A percentile compares a stretch with the other conserved stretches of the same genome.
Evolutionary conservation across 2,329 filamentous ascomycete genomes (phyloP).

Genomic region (Colletotrichum acutatum): DNA sequence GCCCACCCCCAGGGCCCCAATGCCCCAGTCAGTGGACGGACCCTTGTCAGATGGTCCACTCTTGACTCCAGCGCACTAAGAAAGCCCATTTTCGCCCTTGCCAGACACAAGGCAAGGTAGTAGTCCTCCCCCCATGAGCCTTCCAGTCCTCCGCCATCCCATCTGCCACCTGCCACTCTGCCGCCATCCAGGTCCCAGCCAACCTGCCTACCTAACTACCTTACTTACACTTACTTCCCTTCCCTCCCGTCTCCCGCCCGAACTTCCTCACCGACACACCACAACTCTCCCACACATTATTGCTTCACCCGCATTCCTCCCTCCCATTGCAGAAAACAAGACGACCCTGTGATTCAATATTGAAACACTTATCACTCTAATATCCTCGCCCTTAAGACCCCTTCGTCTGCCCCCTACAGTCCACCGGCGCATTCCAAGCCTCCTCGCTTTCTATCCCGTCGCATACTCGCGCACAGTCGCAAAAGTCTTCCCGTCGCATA

Average conservation of each 20-base stretch:
- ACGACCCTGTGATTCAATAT: slow-evolving; percentile 8
- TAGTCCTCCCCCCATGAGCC: not conserved
- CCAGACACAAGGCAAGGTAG: not conserved
- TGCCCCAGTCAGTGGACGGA: slow-evolving; percentile 15
- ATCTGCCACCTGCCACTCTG: slow-evolving; percentile 34
- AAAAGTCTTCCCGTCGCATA: slow-evolving; percentile 24
- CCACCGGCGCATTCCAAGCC: slow-evolving; percentile 28
- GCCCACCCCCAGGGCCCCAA: not conserved
- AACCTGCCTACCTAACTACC: slow-evolving; percentile 8
- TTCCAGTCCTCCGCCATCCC: slow-evolving; percentile 21
- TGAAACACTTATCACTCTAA: not conserved
- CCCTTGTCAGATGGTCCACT: slow-evolving; percentile 30
- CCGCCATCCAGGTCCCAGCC: slow-evolving; percentile 33
- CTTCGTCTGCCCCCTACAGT: slow-evolving; percentile 4
- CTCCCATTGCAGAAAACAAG: slow-evolving; percentile 1
- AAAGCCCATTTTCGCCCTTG: slow-evolving; percentile 15
- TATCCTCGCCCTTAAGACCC: slow-evolving; percentile 27
- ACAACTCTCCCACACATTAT: slow-evolving; percentile 10
- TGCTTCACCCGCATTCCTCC: slow-evolving; percentile 18
- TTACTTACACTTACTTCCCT: slow-evolving; percentile 26
- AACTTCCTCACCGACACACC: slow-evolving; percentile 29
- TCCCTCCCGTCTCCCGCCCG: slow-evolving; percentile 15
- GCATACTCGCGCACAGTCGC: slow-evolving; percentile 30
- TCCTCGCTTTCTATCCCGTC: slow-evolving; percentile 13
- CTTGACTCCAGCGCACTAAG: not conserved